Conservation (phyloP, 2,329 filamentous ascomycete genomes). For the Pestalotiopsis fici region DNA sequence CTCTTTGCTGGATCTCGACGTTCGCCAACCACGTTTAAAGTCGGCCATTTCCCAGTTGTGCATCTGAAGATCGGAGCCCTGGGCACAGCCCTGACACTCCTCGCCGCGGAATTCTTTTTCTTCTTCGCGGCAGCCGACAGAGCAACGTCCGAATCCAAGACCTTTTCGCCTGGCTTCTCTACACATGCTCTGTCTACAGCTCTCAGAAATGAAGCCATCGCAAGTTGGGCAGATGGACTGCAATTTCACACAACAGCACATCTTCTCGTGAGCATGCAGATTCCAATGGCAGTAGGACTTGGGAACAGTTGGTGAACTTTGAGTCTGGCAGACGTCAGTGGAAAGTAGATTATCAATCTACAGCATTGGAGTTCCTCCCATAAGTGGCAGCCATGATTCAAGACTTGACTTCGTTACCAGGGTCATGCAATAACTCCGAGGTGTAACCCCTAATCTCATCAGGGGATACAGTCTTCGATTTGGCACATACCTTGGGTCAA, state of each 20-base stretch:
- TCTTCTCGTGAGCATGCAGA: not conserved
- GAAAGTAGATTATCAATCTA: too few species aligned
- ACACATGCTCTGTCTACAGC: slow-evolving; percentile 15
- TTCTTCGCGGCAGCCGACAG: slow-evolving; percentile 8
- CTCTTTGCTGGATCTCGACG: slow-evolving; percentile 8
- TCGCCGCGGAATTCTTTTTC: slow-evolving; percentile 19
- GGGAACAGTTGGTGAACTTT: not conserved
- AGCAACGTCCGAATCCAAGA: slow-evolving; percentile 15
- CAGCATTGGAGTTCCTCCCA: too few species aligned
- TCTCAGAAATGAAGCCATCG: slow-evolving; percentile 14
- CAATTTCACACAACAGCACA: slow-evolving; percentile 17
- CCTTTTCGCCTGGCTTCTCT: slow-evolving; percentile 12
- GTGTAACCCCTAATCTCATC: not conserved
- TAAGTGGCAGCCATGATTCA: too few species aligned
- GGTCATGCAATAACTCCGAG: not conserved
- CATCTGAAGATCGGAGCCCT: slow-evolving; percentile 13
- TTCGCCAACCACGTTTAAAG: slow-evolving; percentile 14
- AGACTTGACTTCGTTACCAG: too few species aligned
- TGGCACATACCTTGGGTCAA: not conserved
- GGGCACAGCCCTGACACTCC: slow-evolving; percentile 16
- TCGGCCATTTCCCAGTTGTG: slow-evolving; percentile 15
- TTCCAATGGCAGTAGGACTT: not conserved
- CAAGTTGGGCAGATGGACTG: slow-evolving; percentile 16
- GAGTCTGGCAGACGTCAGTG: too few species aligned
- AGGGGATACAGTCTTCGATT: not conserved